These are phyloP conservation scores for Bipolaris oryzae DNA, from an alignment of 2,329 filamentous ascomycete species.

Conservation along the genomic window DNA sequence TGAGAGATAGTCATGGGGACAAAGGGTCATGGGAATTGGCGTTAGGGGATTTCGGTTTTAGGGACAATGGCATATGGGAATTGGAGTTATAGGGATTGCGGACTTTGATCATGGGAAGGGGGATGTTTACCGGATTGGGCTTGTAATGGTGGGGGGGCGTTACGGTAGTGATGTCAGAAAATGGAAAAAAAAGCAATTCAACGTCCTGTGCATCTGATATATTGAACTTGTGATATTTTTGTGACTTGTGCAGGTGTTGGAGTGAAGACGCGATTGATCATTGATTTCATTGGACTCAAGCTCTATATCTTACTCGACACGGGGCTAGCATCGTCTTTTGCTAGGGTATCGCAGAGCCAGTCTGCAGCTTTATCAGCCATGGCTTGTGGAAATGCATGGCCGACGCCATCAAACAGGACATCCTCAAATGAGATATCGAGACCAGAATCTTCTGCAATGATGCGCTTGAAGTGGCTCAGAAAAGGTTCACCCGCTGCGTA, in stretches of 20 bases:
- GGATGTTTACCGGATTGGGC: too few species aligned
- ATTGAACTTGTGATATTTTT: not conserved
- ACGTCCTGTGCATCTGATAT: not conserved
- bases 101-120: too few species aligned
- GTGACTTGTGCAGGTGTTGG: not conserved
- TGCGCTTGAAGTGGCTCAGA: conserved; percentile 63
- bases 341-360: conserved; percentile 62
- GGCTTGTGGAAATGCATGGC: conserved; percentile 69
- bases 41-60: too few species aligned
- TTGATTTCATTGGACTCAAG: not conserved
- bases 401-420: conserved; percentile 69
- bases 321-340: conserved; percentile 10
- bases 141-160: too few species aligned
- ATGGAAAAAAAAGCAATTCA: too few species aligned
- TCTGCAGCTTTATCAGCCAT: conserved; percentile 71
- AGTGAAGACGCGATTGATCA: not conserved
- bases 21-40: too few species aligned
- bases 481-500: conserved; percentile 67
- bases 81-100: too few species aligned
- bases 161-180: not conserved
- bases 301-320: conserved; percentile 36
- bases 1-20: too few species aligned
- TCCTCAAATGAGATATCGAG: conserved; percentile 66
- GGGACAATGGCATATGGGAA: too few species aligned
- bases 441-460: conserved; percentile 59